Evolutionary conservation across 2,329 filamentous ascomycete species (phyloP).

Genomic region (Neobulgaria alba): DNA sequence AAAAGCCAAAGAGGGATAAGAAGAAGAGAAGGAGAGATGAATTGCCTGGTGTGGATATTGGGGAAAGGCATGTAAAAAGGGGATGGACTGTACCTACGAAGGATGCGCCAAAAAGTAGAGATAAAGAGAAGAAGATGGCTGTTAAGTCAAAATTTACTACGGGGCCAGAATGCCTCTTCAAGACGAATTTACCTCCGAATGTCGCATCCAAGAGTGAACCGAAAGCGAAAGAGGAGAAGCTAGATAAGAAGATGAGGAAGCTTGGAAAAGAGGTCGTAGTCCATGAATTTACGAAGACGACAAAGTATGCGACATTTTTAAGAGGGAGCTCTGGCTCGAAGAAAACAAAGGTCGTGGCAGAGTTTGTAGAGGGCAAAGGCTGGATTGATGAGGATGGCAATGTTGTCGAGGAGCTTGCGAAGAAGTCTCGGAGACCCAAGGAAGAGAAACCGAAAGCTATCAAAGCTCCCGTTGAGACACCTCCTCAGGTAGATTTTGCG

Average conservation of each 20-base stretch:
- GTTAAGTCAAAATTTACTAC: slow-evolving; percentile 73
- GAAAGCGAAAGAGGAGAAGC: slow-evolving; percentile 33
- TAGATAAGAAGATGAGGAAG: slow-evolving; percentile 48
- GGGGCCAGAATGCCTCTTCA: slow-evolving; percentile 74
- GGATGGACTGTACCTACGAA: slow-evolving; percentile 43
- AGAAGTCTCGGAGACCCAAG: background rate
- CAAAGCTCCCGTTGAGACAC: no score
- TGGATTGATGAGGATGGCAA: slow-evolving; percentile 79
- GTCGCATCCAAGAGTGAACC: slow-evolving; percentile 31
- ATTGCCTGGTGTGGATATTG: slow-evolving; percentile 62
- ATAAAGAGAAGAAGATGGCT: slow-evolving; percentile 44
- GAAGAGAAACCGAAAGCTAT: no score
- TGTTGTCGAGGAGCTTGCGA: slow-evolving; percentile 51
- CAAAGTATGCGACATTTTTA: slow-evolving; percentile 74
- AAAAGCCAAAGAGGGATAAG: slow-evolving; percentile 34
- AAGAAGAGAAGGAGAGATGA: slow-evolving; percentile 42
- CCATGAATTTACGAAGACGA: slow-evolving; percentile 84
- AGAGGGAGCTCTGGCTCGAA: slow-evolving; percentile 44
- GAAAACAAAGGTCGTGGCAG: slow-evolving; percentile 40
- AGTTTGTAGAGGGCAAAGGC: slow-evolving; percentile 75
- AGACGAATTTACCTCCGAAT: slow-evolving; percentile 64
- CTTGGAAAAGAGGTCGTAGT: slow-evolving; percentile 58
- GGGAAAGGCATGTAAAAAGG: slow-evolving; percentile 35
- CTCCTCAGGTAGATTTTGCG: no score
- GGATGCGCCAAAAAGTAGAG: slow-evolving; percentile 43